phyloP scores from a whole-genome alignment of 78 protist species.

The Guillardia theta region DNA sequence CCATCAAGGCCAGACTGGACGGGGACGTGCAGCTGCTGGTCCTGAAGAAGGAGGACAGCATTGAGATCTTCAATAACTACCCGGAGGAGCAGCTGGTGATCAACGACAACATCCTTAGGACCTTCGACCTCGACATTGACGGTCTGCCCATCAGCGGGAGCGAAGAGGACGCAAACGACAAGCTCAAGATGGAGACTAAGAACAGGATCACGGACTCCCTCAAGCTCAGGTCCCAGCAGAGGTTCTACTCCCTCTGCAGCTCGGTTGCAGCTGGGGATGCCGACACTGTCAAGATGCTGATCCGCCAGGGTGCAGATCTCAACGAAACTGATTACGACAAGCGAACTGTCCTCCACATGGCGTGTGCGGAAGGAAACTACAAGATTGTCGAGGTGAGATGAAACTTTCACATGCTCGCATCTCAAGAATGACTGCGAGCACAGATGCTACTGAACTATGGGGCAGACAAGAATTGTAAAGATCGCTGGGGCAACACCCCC shows the following conservation, averaged over 20 bases:
- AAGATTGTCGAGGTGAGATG: not conserved
- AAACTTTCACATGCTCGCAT: not conserved
- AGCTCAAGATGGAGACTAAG: not conserved
- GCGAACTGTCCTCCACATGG: not conserved
- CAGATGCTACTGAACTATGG: not conserved
- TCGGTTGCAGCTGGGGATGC: not conserved
- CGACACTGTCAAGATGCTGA: not conserved
- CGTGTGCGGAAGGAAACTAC: not conserved
- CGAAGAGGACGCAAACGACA: not conserved
- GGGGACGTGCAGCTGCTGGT: slow-evolving; percentile 14
- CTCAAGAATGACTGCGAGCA: not conserved
- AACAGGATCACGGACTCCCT: not conserved
- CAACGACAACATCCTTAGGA: not conserved
- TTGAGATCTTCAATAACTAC: not conserved
- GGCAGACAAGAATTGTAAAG: not conserved
- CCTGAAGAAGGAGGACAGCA: not conserved
- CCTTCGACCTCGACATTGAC: not conserved
- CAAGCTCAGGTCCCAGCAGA: not conserved
- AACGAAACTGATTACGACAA: not conserved
- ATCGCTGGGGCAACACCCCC: not conserved
- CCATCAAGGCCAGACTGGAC: not conserved
- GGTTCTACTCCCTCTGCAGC: not conserved
- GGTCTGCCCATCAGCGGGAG: not conserved
- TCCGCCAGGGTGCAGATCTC: not conserved
- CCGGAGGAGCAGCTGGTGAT: not conserved